These are phyloP conservation scores for Starmerella bombi DNA, from an alignment of 805 yeast species.

Conservation along the genomic window DNA sequence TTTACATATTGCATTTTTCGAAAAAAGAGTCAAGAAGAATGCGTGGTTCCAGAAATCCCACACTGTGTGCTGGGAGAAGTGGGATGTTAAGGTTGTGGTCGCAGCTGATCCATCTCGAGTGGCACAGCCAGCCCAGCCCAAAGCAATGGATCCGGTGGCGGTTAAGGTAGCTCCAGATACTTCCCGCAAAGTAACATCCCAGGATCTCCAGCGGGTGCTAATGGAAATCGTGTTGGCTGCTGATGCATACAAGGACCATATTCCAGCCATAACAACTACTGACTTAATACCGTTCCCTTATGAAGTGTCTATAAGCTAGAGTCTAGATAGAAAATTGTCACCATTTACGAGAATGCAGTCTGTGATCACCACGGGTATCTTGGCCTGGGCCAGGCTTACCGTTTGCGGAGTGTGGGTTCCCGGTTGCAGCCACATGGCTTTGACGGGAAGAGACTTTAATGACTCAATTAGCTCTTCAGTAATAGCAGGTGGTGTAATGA, in stretches of 20 bases:
- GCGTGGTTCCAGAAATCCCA: constrained; percentile 45
- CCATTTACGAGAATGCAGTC: constrained; percentile 66
- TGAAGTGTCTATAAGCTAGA: constrained; percentile 27
- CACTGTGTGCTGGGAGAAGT: constrained; percentile 53
- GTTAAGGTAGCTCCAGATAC: not conserved
- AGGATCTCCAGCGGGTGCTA: constrained; percentile 32
- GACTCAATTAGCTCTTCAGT: constrained; percentile 36
- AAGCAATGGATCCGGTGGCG: too few species aligned
- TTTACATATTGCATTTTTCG: constrained; percentile 23
- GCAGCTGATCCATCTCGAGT: not conserved
- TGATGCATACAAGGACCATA: constrained; percentile 47
- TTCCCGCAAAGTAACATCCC: constrained; percentile 17
- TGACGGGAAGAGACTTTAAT: constrained; percentile 29
- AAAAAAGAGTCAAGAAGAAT: constrained; percentile 31
- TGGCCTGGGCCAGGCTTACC: constrained; percentile 24
- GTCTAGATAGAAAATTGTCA: constrained; percentile 27
- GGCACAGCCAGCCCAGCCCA: too few species aligned
- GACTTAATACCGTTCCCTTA: constrained; percentile 57
- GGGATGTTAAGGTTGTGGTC: constrained; percentile 40
- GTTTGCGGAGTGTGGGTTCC: constrained; percentile 52
- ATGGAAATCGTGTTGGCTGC: constrained; percentile 38
- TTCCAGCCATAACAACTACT: constrained; percentile 59
- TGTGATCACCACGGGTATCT: constrained; percentile 33
- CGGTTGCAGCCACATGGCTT: constrained; percentile 73
- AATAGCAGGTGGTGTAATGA: constrained; percentile 62